Evolutionary conservation across 2,329 filamentous ascomycete species (phyloP), one percentile per base, ranked within the genome.

Genomic region (Aspergillus terreus): DNA sequence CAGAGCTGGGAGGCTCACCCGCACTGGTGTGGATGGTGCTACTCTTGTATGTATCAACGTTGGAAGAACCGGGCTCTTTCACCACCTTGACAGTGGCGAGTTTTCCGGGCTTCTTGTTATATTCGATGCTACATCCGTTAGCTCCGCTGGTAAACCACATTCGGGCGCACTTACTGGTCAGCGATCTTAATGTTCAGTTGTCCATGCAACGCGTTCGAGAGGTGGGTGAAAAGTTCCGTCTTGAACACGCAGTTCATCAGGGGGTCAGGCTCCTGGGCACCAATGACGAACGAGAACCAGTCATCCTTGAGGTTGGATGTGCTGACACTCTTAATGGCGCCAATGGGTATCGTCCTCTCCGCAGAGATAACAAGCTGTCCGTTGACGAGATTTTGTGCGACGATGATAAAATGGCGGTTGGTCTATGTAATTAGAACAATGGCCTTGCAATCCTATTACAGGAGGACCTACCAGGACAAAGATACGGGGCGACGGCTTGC

Each of bases 101-200:
- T 76, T 99, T 99, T 50, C 90, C 90, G 1, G 94, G 94, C 74
- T 99, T 99, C 81, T 97, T 99, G 67, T 92, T 92, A 72, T 96
- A 99, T 68, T 96, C 90, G 61, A 99, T 92, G 4, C 75, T 80
- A 49, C 33, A 23, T 11, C 19, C 17, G 40, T 64, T 51, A 61
- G 58, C 49, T 17, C n/a, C 19, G 23, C n/a, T 21, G 19, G 15
- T 6, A 6, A 6, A 11, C 7, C 6, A 21, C 7, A 25, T n/a
- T n/a, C 21, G 41, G 42, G 10, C 14, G 17, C 46, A 71, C 77
- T 73, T 68, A 80, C 53, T 80, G 81, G 25, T 94, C 86, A n/a
- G 78, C 83, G 56, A 97, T 87, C 72, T 88, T 90, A 44, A 99
- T 74, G 66, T 85, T 90, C 66, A 95, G 82, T 9, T 88, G 85